Conservation (phyloP, 176 grass and related monocot genomes). For the Avena atlantica region DNA sequence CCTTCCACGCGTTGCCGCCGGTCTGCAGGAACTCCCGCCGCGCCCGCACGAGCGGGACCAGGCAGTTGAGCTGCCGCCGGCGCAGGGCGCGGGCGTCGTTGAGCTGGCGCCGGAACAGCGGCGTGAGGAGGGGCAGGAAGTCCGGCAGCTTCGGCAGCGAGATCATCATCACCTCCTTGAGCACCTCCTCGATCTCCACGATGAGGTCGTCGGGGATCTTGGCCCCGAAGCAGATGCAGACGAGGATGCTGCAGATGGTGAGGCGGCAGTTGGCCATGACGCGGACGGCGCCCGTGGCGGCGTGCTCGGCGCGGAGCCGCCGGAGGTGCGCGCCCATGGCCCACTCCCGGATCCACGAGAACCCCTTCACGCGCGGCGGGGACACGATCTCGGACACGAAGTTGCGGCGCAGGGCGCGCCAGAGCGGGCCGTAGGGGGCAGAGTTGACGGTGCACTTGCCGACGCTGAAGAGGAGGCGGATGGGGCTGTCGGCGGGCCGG, state of each 20-base stretch:
- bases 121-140: conserved; percentile 81
- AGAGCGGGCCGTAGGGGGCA: conserved; percentile 77
- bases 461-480: conserved; percentile 86
- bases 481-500: conserved; percentile 86
- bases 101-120: conserved; percentile 79
- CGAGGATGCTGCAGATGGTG: conserved; percentile 95
- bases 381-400: conserved; percentile 91
- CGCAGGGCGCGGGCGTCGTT: conserved; percentile 56
- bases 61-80: conserved; percentile 72
- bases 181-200: conserved; percentile 82
- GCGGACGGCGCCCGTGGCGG: conserved; percentile 38
- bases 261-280: conserved; percentile 80
- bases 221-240: conserved; percentile 97
- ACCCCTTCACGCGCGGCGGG: conserved; percentile 69
- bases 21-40: conserved; percentile 63
- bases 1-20: conserved; percentile 36
- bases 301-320: conserved; percentile 63
- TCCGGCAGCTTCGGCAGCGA: conserved; percentile 82
- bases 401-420: conserved; percentile 88
- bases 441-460: conserved; percentile 98
- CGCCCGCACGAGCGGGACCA: conserved; percentile 71
- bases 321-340: conserved; percentile 76
- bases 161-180: conserved; percentile 99
- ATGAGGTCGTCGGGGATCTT: conserved; percentile 82
- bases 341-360: conserved; percentile 97